phyloP scores from a whole-genome alignment of 306 rosid species.

The Arachis stenosperma region DNA sequence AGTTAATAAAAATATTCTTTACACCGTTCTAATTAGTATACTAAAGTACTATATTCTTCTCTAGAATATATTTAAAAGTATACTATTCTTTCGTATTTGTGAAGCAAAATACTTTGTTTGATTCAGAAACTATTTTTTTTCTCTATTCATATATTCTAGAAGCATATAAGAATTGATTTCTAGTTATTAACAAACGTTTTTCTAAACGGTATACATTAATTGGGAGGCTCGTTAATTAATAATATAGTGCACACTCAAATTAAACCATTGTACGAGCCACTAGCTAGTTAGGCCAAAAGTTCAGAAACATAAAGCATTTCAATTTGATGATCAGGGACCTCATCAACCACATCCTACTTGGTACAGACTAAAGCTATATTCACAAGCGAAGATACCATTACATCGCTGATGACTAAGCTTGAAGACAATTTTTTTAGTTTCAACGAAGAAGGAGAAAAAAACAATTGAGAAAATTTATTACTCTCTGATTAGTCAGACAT shows the following conservation, averaged over 20 bases:
- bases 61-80: too few species aligned
- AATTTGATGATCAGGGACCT: conserved; percentile 23
- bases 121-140: too few species aligned
- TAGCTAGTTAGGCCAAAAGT: background rate
- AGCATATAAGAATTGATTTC: background rate
- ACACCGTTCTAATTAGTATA: too few species aligned
- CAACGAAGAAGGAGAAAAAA: background rate
- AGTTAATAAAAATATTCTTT: too few species aligned
- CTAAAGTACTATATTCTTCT: too few species aligned
- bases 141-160: too few species aligned
- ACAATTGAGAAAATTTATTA: background rate
- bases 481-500: conserved; percentile 32
- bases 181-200: conserved; percentile 9
- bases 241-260: conserved; percentile 29
- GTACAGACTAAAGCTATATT: background rate
- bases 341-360: conserved; percentile 13
- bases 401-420: background rate
- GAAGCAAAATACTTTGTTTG: too few species aligned
- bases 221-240: background rate
- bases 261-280: background rate
- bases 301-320: conserved; percentile 33
- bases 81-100: too few species aligned
- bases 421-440: background rate
- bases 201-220: background rate
- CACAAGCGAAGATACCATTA: background rate